phyloP scores from a whole-genome alignment of 1,284 basidiomycete species.

The Termitomyces sp. region DNA sequence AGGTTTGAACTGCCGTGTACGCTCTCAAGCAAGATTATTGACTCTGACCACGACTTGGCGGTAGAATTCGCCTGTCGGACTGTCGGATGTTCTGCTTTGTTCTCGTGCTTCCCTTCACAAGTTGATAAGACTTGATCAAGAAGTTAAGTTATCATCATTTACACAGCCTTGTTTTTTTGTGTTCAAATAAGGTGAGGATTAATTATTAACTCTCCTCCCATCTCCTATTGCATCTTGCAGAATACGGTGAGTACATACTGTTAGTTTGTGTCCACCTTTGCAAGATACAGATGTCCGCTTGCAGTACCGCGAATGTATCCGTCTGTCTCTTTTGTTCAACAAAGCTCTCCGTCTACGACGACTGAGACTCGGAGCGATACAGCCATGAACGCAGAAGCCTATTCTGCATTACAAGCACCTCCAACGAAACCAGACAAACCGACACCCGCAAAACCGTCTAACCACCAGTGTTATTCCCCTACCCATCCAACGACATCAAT shows the following conservation, averaged over 20 bases:
- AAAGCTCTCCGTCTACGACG: neutral
- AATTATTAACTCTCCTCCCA: neutral
- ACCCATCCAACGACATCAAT: conserved; percentile 10
- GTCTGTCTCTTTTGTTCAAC: neutral
- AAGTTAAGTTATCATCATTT: neutral
- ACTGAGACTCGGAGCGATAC: conserved; percentile 5
- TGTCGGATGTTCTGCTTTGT: neutral
- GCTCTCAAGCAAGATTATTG: too few species aligned
- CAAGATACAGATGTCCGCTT: neutral
- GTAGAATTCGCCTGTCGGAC: neutral
- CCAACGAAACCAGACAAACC: neutral
- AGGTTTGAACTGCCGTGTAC: too few species aligned
- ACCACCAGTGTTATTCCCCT: neutral
- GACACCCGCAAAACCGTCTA: neutral
- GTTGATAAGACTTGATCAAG: neutral
- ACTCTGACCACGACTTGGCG: neutral
- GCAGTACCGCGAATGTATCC: neutral
- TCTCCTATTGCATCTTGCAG: neutral
- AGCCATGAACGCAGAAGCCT: conserved; percentile 9
- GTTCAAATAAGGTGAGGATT: neutral
- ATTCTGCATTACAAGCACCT: conserved; percentile 6
- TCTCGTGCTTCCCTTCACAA: neutral
- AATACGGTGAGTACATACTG: neutral
- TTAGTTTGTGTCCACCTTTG: neutral
- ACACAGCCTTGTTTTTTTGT: neutral